phyloP scores from a whole-genome alignment of 176 grass and related monocot genomes.

The Phoenix roebelenii region DNA sequence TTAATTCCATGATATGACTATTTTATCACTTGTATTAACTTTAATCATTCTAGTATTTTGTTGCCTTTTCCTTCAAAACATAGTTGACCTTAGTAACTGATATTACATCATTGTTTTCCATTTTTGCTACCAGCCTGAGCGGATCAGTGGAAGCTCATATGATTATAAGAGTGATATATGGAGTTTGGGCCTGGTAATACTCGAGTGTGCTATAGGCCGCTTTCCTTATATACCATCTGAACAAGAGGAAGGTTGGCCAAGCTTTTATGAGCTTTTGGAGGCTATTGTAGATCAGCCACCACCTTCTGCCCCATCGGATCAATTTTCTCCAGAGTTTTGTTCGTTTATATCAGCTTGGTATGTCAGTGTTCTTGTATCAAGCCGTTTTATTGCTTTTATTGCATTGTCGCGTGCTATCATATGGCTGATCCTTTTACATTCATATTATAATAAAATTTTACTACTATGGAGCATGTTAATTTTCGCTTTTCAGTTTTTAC shows the following conservation, averaged over 20 bases:
- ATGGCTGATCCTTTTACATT: too few species aligned
- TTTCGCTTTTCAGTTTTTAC: too few species aligned
- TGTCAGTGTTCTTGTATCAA: neutral
- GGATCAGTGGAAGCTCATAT: constrained; percentile 88
- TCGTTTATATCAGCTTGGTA: constrained; percentile 90
- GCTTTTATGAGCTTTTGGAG: constrained; percentile 92
- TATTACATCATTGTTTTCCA: neutral
- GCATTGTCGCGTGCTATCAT: too few species aligned
- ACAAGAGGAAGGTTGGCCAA: constrained; percentile 59
- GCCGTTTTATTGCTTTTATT: too few species aligned
- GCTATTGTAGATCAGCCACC: constrained; percentile 94
- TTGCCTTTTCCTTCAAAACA: too few species aligned
- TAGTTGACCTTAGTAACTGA: too few species aligned
- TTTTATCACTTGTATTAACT: too few species aligned
- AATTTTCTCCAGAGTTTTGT: constrained; percentile 93
- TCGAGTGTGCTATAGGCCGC: constrained; percentile 83
- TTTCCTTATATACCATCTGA: constrained; percentile 87
- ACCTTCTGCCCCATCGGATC: constrained; percentile 76
- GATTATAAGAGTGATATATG: constrained; percentile 98
- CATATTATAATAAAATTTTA: too few species aligned
- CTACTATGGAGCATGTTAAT: too few species aligned
- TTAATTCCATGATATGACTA: too few species aligned
- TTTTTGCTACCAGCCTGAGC: constrained; percentile 54
- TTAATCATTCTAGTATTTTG: too few species aligned
- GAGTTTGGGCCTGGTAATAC: constrained; percentile 93